Conservation (phyloP, 2,329 filamentous ascomycete genomes). For the Fusarium dlaminii region DNA sequence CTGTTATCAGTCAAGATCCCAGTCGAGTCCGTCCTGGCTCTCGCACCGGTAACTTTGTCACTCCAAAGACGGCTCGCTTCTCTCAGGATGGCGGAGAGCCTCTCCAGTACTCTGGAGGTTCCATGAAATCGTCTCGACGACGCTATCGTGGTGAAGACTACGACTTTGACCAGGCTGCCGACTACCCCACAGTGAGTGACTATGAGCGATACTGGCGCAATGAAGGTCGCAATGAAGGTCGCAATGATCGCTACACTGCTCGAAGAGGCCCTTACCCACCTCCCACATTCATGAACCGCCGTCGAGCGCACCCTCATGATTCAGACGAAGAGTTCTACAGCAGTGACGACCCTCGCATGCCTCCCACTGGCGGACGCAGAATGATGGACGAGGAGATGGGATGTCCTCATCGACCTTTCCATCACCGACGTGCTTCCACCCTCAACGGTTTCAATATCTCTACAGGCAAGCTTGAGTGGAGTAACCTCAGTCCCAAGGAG, state of each 20-base stretch:
- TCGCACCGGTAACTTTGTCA: conserved; percentile 24
- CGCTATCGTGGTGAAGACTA: conserved; percentile 38
- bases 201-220: conserved; percentile 42
- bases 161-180: conserved; percentile 36
- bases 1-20: conserved; percentile 31
- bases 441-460: conserved; percentile 27
- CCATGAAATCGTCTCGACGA: conserved; percentile 32
- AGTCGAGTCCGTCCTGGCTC: conserved; percentile 30
- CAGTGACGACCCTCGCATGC: conserved; percentile 32
- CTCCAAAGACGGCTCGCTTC: conserved; percentile 22
- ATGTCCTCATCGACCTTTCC: neutral
- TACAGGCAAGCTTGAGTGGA: conserved; percentile 49
- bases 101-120: conserved; percentile 32
- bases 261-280: conserved; percentile 39
- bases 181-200: conserved; percentile 33
- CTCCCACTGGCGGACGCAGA: conserved; percentile 24
- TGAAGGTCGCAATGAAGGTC: conserved; percentile 33
- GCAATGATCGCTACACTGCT: conserved; percentile 31
- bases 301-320: conserved; percentile 30
- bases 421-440: conserved; percentile 20
- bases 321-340: conserved; percentile 40
- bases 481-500: conserved; percentile 51
- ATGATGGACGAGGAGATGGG: conserved; percentile 41
- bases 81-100: conserved; percentile 39
- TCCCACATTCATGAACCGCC: conserved; percentile 38